Evolutionary conservation across 2,329 filamentous ascomycete species (phyloP).

Genomic region (Colletotrichum spinosum): DNA sequence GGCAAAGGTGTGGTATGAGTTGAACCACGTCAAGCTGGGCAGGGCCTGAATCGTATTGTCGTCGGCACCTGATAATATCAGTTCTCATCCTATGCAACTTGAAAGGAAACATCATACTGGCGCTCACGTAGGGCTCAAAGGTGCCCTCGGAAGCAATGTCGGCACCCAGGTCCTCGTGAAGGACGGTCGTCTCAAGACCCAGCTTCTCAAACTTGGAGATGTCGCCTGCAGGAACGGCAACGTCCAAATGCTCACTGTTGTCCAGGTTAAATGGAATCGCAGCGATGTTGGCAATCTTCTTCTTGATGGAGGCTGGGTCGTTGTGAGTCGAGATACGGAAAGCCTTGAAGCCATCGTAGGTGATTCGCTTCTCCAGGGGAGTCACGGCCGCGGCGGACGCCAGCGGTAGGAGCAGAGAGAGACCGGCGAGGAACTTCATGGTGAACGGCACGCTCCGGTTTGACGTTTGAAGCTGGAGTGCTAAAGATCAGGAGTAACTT

Average conservation of each 20-base stretch:
- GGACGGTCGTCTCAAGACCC: conserved; percentile 38
- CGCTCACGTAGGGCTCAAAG: conserved; percentile 32
- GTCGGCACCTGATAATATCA: conserved; percentile 9
- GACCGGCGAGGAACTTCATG: conserved; percentile 34
- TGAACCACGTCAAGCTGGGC: conserved; percentile 58
- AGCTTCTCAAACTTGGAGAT: conserved; percentile 41
- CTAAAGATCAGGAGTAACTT: background rate
- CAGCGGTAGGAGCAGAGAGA: conserved; percentile 31
- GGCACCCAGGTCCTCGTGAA: conserved; percentile 41
- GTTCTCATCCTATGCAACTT: background rate
- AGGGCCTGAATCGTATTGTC: conserved; percentile 26
- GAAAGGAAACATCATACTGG: background rate
- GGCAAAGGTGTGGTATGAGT: conserved; percentile 63
- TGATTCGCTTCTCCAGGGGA: conserved; percentile 35
- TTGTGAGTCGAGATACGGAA: conserved; percentile 59
- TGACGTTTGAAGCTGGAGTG: background rate
- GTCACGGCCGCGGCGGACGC: conserved; percentile 27
- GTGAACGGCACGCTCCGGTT: background rate
- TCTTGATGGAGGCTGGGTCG: conserved; percentile 49
- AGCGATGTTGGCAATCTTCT: conserved; percentile 44
- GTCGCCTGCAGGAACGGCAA: conserved; percentile 42
- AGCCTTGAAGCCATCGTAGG: conserved; percentile 51
- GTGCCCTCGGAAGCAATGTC: conserved; percentile 40
- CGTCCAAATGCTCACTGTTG: conserved; percentile 39
- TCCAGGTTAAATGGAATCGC: conserved; percentile 36